Evolutionary conservation across 2,329 filamentous ascomycete genomes (phyloP), one percentile per base, ranked within the genome.

Genomic region (Didymella keratinophila): DNA sequence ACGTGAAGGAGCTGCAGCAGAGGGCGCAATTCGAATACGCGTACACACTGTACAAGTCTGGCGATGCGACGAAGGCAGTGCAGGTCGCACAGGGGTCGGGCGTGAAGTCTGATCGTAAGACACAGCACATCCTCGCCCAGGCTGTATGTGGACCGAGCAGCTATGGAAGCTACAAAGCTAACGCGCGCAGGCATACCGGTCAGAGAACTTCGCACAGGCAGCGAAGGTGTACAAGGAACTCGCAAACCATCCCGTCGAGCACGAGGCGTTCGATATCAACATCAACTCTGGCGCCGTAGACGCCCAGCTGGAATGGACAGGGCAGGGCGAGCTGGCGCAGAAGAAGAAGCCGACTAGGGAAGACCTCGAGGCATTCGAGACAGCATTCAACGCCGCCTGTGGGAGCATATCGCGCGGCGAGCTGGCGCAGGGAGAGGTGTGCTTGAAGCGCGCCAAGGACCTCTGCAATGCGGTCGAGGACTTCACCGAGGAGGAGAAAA

Each of bases 21-120:
- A 78, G 78, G 56, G 91, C 88, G 65, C 71, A 78, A 16, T 81
- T 93, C 42, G 91, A 93, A 76, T 88, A 88, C 73, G 86, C 89
- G 2, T 96, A 96, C 79, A 89, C 90, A n/a, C 83, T 93, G 20
- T 96, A 95, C 79, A 95, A 93, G 80, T 84, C 86, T 0, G 90
- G 90, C 23, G 83, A 87, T 63, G 83, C 92, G 1, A 80, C 83
- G 20, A 87, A 89, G 56, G 91, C 91, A 20, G 82, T 84, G 25
- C 76, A 82, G 27, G 72, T 86, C 27, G 83, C 84, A 23, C 76
- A 79, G 11, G 71, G 70, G 4, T 70, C 74, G 27, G 72, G 58
- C 12, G 25, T 58, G 37, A 51, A 53, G 20, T 36, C 71, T 45
- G 75, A 76, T 11, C 79, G 86, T 67, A 86, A 85, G 36, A 80